A percentile compares a stretch with the other conserved stretches of the same genome.
Conservation (phyloP, 139 green algal species). For the Haematococcus lacustris region DNA sequence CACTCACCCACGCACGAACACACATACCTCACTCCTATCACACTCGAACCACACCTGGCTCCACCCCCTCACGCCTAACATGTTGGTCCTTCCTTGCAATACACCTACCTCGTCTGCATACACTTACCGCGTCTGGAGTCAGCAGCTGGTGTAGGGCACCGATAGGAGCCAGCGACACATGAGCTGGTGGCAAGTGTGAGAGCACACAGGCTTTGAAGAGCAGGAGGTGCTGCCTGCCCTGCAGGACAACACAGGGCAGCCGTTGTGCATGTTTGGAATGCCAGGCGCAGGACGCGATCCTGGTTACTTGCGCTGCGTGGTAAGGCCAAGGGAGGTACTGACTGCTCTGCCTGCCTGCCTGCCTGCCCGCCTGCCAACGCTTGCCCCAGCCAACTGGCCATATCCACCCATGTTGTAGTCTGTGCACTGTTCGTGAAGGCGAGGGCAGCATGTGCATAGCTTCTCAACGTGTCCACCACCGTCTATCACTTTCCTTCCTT, state of each 20-base stretch:
- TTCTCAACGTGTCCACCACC: neutral
- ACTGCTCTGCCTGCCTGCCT: too few relatives aligned
- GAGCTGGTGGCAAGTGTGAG: neutral
- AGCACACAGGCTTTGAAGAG: neutral
- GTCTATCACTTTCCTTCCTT: neutral
- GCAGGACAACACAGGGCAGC: slow-evolving; percentile 5
- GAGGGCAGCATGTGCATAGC: neutral
- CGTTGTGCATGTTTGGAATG: slow-evolving; percentile 14
- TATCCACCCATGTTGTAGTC: too few relatives aligned
- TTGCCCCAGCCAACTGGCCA: too few relatives aligned
- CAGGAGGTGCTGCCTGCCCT: neutral
- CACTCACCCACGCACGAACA: too few relatives aligned
- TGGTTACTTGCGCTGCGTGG: slow-evolving; percentile 33
- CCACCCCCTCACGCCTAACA: neutral
- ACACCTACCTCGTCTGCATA: neutral
- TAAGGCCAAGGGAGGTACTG: too few relatives aligned
- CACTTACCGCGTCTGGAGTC: neutral
- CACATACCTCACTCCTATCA: too few relatives aligned
- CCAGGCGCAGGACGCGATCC: slow-evolving; percentile 14
- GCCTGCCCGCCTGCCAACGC: too few relatives aligned
- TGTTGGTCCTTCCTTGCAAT: neutral
- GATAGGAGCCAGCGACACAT: neutral
- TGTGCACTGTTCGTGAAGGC: neutral
- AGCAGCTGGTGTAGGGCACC: neutral
- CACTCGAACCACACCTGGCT: neutral